Evolutionary conservation across 2,329 filamentous ascomycete genomes (phyloP), one percentile per base, ranked within the genome.

Genomic region (Periconia sp.): DNA sequence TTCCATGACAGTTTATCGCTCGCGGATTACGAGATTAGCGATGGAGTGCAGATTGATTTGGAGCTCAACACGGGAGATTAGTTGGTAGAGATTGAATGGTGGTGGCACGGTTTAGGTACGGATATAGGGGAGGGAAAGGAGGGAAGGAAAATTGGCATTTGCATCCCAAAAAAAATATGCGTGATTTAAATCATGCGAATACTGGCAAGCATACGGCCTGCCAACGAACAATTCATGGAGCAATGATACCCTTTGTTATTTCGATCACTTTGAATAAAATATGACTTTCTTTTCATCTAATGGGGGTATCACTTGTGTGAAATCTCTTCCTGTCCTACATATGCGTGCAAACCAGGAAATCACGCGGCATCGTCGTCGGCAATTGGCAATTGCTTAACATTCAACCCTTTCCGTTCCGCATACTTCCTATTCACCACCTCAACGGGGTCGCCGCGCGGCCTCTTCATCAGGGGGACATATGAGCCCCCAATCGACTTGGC

Each of bases 11-110:
- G 88, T 64, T 81, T 97, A 56, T 92, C 86, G 33, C 74, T 97
- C 63, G 90, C 90, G 67, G 93, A 97, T 76, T 97, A 97, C 75
- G 91, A 90, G n/a, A 87, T 97, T 53, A 91, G 88, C 65, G 94
- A 94, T 75, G 93, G 93, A 10, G 92, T 96, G 68, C 79, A 81
- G 68, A 69, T 81, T 63, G 79, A 81, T 68, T 63, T 81, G 69
- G 71, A 73, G 60, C 47, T 73, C 59, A 70, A 70, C 49, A 73
- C 70, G 7, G 71, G 71, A 0, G 71, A 72, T 59, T 73, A 60
- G 47, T 14, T 17, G 27, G 41, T 9, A 31, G 20, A 15, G 8
- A 30, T 37, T 11, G 33, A n/a, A 11, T 37, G 33, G 6, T 3
- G 14, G 8, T 7, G 5, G 33, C 13, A 37, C 15, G 15, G 13